Evolutionary conservation across 2,329 filamentous ascomycete species (phyloP).

Genomic region (Microdochium bolleyi): DNA sequence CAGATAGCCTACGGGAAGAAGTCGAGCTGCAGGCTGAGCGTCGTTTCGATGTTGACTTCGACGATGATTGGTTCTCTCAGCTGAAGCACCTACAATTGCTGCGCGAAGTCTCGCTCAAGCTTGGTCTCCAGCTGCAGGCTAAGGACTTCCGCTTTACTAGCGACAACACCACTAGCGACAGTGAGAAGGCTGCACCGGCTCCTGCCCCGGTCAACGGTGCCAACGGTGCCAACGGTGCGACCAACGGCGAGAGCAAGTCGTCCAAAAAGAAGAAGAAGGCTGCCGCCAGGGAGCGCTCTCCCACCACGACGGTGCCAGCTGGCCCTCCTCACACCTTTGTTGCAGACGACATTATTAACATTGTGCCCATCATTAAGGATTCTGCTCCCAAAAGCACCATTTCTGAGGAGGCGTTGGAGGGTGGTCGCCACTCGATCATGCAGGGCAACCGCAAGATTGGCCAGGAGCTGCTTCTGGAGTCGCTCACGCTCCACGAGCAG

Average conservation of each 20-base stretch:
- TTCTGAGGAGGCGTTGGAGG: slow-evolving; percentile 92
- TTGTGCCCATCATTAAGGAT: slow-evolving; percentile 93
- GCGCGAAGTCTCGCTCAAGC: slow-evolving; percentile 79
- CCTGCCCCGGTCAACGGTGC: slow-evolving; percentile 20
- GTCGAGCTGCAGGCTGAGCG: slow-evolving; percentile 64
- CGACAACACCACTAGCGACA: slow-evolving; percentile 18
- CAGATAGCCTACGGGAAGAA: slow-evolving; percentile 59
- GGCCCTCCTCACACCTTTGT: slow-evolving; percentile 55
- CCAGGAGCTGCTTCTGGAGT: slow-evolving; percentile 92
- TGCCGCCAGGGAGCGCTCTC: slow-evolving; percentile 43
- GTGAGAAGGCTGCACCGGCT: slow-evolving; percentile 9
- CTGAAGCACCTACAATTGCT: slow-evolving; percentile 76
- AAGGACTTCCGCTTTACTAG: slow-evolving; percentile 65
- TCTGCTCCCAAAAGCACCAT: slow-evolving; percentile 83
- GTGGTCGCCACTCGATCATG: slow-evolving; percentile 89
- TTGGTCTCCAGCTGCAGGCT: slow-evolving; percentile 80
- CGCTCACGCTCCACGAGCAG: slow-evolving; percentile 91
- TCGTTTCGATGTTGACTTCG: slow-evolving; percentile 71
- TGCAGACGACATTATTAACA: slow-evolving; percentile 80
- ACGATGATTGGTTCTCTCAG: slow-evolving; percentile 56
- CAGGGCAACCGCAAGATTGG: slow-evolving; percentile 94
- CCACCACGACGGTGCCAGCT: slow-evolving; percentile 33
- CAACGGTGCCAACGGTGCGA: slow-evolving; percentile 33
- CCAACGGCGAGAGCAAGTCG: slow-evolving; percentile 37
- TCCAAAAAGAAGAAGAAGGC: slow-evolving; percentile 56